A percentile compares a stretch with the other conserved stretches of the same genome.
Evolutionary conservation across 768 basidiomycete species (phyloP).

Genomic region (Strobilomyces echinocephalus): DNA sequence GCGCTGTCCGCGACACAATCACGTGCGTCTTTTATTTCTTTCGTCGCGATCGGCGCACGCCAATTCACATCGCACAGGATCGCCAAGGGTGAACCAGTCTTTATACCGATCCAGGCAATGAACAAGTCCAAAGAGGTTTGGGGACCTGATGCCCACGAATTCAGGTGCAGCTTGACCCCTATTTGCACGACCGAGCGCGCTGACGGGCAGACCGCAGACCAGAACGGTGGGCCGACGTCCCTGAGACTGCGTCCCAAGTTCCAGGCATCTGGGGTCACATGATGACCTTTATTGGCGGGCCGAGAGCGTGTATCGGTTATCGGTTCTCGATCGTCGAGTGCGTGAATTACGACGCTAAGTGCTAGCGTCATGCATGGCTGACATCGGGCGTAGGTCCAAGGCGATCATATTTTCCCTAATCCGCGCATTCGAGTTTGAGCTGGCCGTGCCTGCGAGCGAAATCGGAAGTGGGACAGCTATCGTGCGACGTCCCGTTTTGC

Average conservation of each 20-base stretch:
- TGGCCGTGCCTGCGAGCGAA: constrained; percentile 45
- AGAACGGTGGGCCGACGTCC: constrained; percentile 54
- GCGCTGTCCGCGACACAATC: constrained; percentile 38
- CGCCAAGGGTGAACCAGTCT: constrained; percentile 42
- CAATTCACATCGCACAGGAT: constrained; percentile 16
- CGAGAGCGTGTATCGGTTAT: constrained; percentile 63
- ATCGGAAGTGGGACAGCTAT: constrained; percentile 29
- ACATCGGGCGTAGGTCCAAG: constrained; percentile 30
- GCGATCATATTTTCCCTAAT: constrained; percentile 46
- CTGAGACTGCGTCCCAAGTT: constrained; percentile 39
- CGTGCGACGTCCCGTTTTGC: constrained; percentile 43
- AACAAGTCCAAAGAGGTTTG: constrained; percentile 53
- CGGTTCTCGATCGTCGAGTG: constrained; percentile 60
- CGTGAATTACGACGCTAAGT: constrained; percentile 9
- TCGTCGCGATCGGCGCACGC: neutral
- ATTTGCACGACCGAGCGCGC: neutral
- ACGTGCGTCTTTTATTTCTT: constrained; percentile 22
- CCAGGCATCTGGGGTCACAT: constrained; percentile 61
- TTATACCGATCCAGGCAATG: constrained; percentile 48
- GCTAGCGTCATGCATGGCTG: neutral
- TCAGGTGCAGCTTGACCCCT: constrained; percentile 37
- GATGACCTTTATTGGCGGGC: constrained; percentile 61
- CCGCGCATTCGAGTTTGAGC: constrained; percentile 48
- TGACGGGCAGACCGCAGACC: constrained; percentile 38
- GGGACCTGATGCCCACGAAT: constrained; percentile 61